Evolutionary conservation across 257 asterid species (phyloP).

Genomic region (Fraxinus anomala): DNA sequence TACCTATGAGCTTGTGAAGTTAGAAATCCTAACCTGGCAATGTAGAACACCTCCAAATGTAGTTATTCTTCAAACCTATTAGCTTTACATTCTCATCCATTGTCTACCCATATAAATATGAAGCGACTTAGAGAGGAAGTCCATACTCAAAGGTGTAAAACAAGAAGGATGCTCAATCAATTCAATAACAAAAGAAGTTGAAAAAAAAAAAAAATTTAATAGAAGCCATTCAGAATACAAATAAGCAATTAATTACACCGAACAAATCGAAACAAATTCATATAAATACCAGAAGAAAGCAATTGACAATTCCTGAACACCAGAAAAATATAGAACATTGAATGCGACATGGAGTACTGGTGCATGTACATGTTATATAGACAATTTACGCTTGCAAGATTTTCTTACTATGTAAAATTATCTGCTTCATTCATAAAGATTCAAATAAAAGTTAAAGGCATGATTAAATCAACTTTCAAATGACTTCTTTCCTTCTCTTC

Average conservation of each 20-base stretch:
- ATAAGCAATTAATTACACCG: background rate
- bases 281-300: background rate
- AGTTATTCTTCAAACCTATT: background rate
- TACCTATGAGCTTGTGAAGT: background rate
- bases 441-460: too few relatives aligned
- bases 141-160: background rate
- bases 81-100: background rate
- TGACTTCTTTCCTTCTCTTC: too few relatives aligned
- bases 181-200: background rate
- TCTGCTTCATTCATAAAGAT: too few relatives aligned
- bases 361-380: too few relatives aligned
- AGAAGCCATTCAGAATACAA: background rate
- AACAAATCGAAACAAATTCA: background rate
- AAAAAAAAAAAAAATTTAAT: too few relatives aligned
- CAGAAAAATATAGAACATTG: background rate
- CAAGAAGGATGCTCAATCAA: background rate
- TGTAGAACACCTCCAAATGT: background rate
- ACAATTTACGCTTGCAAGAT: too few relatives aligned
- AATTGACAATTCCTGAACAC: background rate
- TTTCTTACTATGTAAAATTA: too few relatives aligned
- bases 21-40: background rate
- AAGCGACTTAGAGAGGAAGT: background rate
- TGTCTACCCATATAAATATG: background rate
- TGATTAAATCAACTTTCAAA: too few relatives aligned
- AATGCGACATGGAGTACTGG: too few relatives aligned